Base-by-base conservation (phyloP, 2,329 filamentous ascomycete genomes). In the Colletotrichum liaoningense region DNA sequence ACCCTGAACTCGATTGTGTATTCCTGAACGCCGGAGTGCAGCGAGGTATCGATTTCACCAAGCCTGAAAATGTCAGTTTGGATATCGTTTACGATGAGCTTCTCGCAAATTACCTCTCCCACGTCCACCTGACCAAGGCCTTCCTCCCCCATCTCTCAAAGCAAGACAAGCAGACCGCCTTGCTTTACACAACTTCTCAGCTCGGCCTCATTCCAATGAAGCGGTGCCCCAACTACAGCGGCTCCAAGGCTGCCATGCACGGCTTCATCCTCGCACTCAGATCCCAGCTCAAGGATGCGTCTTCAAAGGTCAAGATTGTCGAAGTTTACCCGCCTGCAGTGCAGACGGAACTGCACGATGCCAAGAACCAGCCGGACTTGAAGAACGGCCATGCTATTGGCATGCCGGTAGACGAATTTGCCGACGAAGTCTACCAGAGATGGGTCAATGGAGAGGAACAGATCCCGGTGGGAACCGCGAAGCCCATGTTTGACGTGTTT, bases 21-120 rank as follows among this genome's bases (percentile, higher is more conserved):
- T 80, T 92, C 66, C 80, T 91, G 60, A 91, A 91, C 77, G 86
- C 89, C 0, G 89, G 89, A 6, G 83, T 89, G 22, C 89, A 92
- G 77, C 80, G 82, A 26, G 78, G 77, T 0, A 79, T 88, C 67
- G 79, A 88, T 77, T 85, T 89, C 75, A 59, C 75, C 2, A 67
- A 63, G 26, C 77, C 77, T 4, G 78, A 79, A 46, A 58, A 65
- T 3, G 72, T 84, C 30, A 77, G 80, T 6, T 68, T 84, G 49
- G 78, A 52, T n/a, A 74, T 74, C 5, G 78, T 83, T 56, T 76
- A 79, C 12, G 60, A 75, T 1, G 78, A 81, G 66, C 57, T 81
- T 3, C 76, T 74, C n/a, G 78, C 76, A 19, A 81, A 80, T 55
- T 80, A 79, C 57, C 78, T 77, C n/a, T 76, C 78, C 2, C 74